These are phyloP conservation scores for Serendipita vermifera DNA, from an alignment of 768 basidiomycete species.

Conservation along the genomic window DNA sequence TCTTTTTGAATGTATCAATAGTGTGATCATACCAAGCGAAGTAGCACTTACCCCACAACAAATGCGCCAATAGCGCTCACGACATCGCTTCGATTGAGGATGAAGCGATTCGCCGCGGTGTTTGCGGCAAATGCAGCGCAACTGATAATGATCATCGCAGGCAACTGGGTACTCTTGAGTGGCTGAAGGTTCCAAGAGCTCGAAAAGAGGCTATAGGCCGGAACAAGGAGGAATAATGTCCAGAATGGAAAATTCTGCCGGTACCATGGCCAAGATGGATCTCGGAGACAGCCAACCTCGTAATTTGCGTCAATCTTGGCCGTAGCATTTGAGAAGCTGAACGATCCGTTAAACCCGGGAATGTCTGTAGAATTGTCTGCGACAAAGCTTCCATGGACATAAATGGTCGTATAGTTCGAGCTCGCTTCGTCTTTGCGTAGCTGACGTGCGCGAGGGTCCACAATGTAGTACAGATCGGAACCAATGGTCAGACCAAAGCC, in stretches of 20 bases:
- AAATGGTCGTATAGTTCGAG: slow-evolving; percentile 34
- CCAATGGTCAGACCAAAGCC: slow-evolving; percentile 80
- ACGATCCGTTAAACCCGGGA: slow-evolving; percentile 27
- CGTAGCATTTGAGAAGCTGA: slow-evolving; percentile 15
- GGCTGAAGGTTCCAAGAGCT: slow-evolving; percentile 73
- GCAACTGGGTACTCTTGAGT: slow-evolving; percentile 51
- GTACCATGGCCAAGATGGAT: slow-evolving; percentile 53
- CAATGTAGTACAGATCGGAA: slow-evolving; percentile 61
- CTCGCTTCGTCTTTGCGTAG: slow-evolving; percentile 41
- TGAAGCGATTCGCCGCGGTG: slow-evolving; percentile 71
- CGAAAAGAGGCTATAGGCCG: slow-evolving; percentile 54
- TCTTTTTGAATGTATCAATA: slow-evolving; percentile 39
- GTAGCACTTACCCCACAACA: slow-evolving; percentile 14
- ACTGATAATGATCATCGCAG: slow-evolving; percentile 75
- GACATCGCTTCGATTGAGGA: slow-evolving; percentile 71
- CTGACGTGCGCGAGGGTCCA: slow-evolving; percentile 45
- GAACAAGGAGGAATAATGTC: slow-evolving; percentile 65
- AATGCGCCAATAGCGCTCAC: slow-evolving; percentile 80
- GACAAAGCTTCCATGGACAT: slow-evolving; percentile 53
- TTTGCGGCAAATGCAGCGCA: slow-evolving; percentile 69
- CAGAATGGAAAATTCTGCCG: slow-evolving; percentile 71
- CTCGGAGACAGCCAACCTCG: slow-evolving; percentile 57
- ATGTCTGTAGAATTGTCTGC: slow-evolving; percentile 37
- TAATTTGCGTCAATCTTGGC: slow-evolving; percentile 28
- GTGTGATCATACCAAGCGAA: not conserved